A percentile compares a stretch with the other conserved stretches of the same genome.
These are phyloP conservation scores for Shiraia bambusicola DNA, from an alignment of 2,329 filamentous ascomycete species.

Conservation along the genomic window DNA sequence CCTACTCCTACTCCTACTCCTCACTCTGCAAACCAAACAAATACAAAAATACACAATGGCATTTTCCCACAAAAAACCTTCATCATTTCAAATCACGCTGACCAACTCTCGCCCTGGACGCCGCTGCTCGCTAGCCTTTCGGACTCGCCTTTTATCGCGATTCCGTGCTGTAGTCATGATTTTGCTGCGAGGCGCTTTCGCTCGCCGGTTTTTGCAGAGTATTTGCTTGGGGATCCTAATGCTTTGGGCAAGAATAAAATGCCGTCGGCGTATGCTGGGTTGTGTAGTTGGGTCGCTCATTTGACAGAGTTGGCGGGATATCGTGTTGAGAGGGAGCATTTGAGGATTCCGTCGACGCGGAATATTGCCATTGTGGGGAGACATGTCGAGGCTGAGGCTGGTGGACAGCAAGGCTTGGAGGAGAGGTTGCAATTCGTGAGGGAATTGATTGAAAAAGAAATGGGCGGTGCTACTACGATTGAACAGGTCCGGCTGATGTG, in stretches of 20 bases:
- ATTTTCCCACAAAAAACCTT: constrained; percentile 75
- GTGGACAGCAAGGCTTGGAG: constrained; percentile 54
- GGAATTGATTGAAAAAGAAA: constrained; percentile 61
- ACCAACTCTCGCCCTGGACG: constrained; percentile 95
- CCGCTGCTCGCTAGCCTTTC: constrained; percentile 80
- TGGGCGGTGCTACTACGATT: constrained; percentile 43
- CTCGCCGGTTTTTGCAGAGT: constrained; percentile 47
- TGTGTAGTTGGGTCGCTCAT: constrained; percentile 74
- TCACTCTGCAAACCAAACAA: too few relatives aligned
- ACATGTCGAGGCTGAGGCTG: constrained; percentile 63
- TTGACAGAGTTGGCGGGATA: constrained; percentile 74
- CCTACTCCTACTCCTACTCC: too few relatives aligned
- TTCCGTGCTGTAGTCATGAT: constrained; percentile 92
- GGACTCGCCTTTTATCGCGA: constrained; percentile 80
- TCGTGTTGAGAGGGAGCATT: constrained; percentile 75
- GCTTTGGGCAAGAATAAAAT: constrained; percentile 30
- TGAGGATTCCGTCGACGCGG: constrained; percentile 88
- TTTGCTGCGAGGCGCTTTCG: constrained; percentile 75
- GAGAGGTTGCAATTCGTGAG: constrained; percentile 62
- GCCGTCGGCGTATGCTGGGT: constrained; percentile 75
- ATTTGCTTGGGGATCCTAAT: constrained; percentile 18
- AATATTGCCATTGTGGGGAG: constrained; percentile 79
- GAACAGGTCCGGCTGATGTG: constrained; percentile 51
- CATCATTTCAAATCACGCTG: constrained; percentile 94
- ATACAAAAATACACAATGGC: constrained; percentile 63